Base-by-base conservation (phyloP, 306 rosid genomes). In the Oxytropis ochrocephala region DNA sequence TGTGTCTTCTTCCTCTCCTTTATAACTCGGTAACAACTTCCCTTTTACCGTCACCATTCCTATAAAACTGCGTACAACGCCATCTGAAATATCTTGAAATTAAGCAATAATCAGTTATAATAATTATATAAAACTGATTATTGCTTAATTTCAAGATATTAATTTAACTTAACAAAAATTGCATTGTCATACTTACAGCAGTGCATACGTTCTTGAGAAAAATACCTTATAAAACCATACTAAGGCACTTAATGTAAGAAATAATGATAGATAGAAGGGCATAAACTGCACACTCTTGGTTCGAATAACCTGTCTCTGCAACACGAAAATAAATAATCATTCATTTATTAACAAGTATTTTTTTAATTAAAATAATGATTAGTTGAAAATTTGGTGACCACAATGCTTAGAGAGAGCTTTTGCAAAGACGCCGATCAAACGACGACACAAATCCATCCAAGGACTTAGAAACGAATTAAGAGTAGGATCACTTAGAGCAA, bases 201-300 rank as follows among this genome's bases (percentile, higher is more conserved):
- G 89, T 41, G 67, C 86, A 83, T 0, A 72, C 70, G 70, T 89
- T 93, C 62, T 69, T 73, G 12, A 78, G 77, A 32, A 77, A 49
- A 5, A 81, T 14, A 39, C 97, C 99, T 39, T 91, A 88, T 2
- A 75, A 17, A 94, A 85, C 99, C 97, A 94, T 78, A 73, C 69
- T 2, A 88, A 17, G 19, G 95, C 96, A 65, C 96, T 94, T 61
- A 94, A 12, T 29, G 97, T 87, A 5, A 88, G 95, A 83, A 72
- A 88, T 68, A 85, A 81, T 7, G 97, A 91, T 17, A 94, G 61
- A 17, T 12, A 16, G 70, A 91, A 81, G 12, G 97, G 91, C 96
- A 91, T 91, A 55, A 74, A 91, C 35, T 91, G 82, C 1, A 85
- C 88, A 44, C 99, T 94, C 51, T 58, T 87, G 3, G 97, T 85